phyloP scores from a whole-genome alignment of 345 rosid species.

The Sonneratia caseolaris region DNA sequence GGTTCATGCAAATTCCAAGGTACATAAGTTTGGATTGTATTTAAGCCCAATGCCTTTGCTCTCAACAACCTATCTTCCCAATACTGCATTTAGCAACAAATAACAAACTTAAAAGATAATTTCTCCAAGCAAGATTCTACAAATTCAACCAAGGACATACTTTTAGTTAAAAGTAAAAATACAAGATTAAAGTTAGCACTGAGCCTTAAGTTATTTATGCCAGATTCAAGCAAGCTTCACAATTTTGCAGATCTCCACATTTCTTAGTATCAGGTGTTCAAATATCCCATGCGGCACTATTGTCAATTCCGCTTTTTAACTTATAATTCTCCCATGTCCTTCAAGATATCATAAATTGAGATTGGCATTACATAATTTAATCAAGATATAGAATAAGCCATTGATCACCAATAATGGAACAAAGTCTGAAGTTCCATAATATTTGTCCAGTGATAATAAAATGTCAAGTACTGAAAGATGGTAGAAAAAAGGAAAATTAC shows the following conservation, averaged over 20 bases:
- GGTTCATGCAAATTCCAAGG: conserved; percentile 98
- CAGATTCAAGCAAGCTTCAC: background rate
- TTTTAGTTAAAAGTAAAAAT: background rate
- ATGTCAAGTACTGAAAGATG: background rate
- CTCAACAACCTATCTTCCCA: conserved; percentile 86
- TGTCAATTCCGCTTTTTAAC: background rate
- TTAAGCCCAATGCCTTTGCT: conserved; percentile 84
- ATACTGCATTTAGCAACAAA: conserved; percentile 35
- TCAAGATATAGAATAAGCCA: background rate
- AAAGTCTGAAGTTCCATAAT: background rate
- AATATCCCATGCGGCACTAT: background rate
- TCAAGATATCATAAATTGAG: background rate
- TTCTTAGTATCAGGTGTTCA: background rate
- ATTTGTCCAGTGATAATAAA: background rate
- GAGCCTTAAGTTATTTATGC: background rate
- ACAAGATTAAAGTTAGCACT: background rate
- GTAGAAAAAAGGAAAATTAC: conserved; percentile 20
- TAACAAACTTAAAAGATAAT: background rate
- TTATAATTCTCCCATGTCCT: background rate
- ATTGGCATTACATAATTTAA: background rate
- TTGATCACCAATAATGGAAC: background rate
- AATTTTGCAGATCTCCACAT: background rate
- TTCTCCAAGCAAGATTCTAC: background rate
- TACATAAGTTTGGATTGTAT: conserved; percentile 77
- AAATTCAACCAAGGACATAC: background rate